Conservation (phyloP, 805 yeast species). For the Cyberlindnera amylophila region DNA sequence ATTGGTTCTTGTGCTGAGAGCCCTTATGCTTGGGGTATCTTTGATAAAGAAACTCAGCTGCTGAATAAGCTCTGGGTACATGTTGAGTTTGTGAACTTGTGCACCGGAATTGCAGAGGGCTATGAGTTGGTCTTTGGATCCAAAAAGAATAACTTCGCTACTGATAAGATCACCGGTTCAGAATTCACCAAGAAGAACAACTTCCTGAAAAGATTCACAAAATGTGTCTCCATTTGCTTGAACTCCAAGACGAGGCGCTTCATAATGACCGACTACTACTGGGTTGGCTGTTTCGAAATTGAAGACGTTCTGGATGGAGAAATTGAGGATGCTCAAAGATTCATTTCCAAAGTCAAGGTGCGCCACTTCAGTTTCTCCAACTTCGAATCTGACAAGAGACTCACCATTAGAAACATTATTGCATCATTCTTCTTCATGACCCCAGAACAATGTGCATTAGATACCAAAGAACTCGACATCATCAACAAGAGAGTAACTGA, state of each 20-base stretch:
- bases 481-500: slow-evolving; percentile 19
- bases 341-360: slow-evolving; percentile 25
- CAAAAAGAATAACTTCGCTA: slow-evolving; percentile 11
- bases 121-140: slow-evolving; percentile 25
- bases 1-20: slow-evolving; percentile 25
- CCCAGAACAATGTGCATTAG: slow-evolving; percentile 7
- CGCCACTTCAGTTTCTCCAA: slow-evolving; percentile 23
- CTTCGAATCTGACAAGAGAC: slow-evolving; percentile 16
- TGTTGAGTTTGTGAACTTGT: slow-evolving; percentile 22
- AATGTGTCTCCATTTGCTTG: slow-evolving; percentile 27
- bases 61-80: slow-evolving; percentile 23
- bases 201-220: slow-evolving; percentile 25
- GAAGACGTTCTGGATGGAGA: slow-evolving; percentile 26
- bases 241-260: slow-evolving; percentile 26
- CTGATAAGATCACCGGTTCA: slow-evolving; percentile 16
- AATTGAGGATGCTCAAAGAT: slow-evolving; percentile 21
- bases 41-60: slow-evolving; percentile 17
- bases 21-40: slow-evolving; percentile 23
- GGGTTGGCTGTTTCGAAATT: slow-evolving; percentile 27
- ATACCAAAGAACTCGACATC: slow-evolving; percentile 3
- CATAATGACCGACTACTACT: slow-evolving; percentile 26
- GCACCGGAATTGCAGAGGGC: slow-evolving; percentile 26
- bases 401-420: slow-evolving; percentile 25
- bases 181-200: slow-evolving; percentile 24
- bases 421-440: slow-evolving; percentile 21